These are phyloP conservation scores for Colletotrichum spaethianum DNA, from an alignment of 2,329 filamentous ascomycete genomes.

Conservation along the genomic window DNA sequence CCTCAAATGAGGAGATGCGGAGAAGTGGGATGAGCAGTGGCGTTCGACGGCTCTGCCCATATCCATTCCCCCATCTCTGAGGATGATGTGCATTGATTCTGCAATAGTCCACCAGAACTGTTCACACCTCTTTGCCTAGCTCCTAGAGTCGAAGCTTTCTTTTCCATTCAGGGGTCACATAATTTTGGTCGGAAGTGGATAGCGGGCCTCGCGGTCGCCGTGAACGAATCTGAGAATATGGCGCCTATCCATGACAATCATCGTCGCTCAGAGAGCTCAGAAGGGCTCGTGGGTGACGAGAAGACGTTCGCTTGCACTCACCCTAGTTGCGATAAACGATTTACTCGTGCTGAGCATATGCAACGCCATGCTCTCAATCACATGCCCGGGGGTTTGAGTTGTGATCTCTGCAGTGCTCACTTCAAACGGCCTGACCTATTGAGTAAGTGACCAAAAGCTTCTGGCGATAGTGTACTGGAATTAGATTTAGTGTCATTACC, in stretches of 20 bases:
- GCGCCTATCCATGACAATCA: not conserved
- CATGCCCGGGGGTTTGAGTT: constrained; percentile 67
- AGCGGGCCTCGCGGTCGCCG: not conserved
- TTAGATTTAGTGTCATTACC: too few relatives aligned
- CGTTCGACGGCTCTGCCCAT: constrained; percentile 8
- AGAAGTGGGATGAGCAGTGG: constrained; percentile 14
- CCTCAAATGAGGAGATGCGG: constrained; percentile 17
- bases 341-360: constrained; percentile 71
- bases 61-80: constrained; percentile 38
- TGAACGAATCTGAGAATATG: constrained; percentile 6
- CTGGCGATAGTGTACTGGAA: not conserved
- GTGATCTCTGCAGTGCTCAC: constrained; percentile 70
- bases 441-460: constrained; percentile 40
- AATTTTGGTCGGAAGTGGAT: constrained; percentile 17
- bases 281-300: constrained; percentile 19
- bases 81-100: not conserved
- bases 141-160: not conserved
- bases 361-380: constrained; percentile 72
- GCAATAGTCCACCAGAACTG: not conserved
- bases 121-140: not conserved
- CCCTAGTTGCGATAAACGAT: constrained; percentile 65
- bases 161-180: constrained; percentile 2
- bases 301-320: constrained; percentile 53
- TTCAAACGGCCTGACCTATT: constrained; percentile 72
- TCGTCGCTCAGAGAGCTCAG: constrained; percentile 32